A percentile compares a stretch with the other conserved stretches of the same genome.
These are phyloP conservation scores for Naganishia kalamii DNA, from an alignment of 768 basidiomycete genomes.

Conservation along the genomic window DNA sequence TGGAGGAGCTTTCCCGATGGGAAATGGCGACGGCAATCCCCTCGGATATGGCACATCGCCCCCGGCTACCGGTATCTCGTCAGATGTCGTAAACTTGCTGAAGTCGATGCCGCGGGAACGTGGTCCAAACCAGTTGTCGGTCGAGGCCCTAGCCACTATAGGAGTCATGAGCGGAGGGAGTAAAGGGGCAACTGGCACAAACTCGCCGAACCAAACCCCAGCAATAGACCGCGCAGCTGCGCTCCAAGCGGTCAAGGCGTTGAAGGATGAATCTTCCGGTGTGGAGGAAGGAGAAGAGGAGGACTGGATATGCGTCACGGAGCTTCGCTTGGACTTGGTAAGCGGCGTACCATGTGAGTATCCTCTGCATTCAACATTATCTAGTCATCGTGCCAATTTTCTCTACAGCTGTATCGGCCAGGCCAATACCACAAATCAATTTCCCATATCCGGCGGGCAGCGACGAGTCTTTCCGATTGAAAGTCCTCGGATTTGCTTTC, in stretches of 20 bases:
- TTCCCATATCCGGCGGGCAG: conserved; percentile 5
- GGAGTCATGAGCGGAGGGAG: not conserved
- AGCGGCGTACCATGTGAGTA: conserved; percentile 6
- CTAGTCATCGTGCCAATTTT: not conserved
- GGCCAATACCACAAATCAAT: conserved; percentile 9
- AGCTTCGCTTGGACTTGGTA: not conserved
- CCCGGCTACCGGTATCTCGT: not conserved
- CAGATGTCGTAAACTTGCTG: not conserved
- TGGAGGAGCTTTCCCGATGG: no score
- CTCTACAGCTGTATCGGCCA: conserved; percentile 1
- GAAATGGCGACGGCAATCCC: no score
- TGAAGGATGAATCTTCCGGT: not conserved
- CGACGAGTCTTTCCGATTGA: not conserved
- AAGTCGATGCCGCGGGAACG: not conserved
- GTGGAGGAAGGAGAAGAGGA: conserved; percentile 12
- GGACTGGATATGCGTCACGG: conserved; percentile 14
- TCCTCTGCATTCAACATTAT: no score
- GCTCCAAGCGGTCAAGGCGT: not conserved
- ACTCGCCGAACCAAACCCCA: not conserved
- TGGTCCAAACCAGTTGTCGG: not conserved
- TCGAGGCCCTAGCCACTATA: not conserved
- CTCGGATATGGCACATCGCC: no score
- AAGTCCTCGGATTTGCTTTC: not conserved
- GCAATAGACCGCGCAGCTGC: not conserved
- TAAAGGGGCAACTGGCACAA: not conserved